Conservation (phyloP, 495 filamentous ascomycete genomes). For the Daldinia caldariorum region DNA sequence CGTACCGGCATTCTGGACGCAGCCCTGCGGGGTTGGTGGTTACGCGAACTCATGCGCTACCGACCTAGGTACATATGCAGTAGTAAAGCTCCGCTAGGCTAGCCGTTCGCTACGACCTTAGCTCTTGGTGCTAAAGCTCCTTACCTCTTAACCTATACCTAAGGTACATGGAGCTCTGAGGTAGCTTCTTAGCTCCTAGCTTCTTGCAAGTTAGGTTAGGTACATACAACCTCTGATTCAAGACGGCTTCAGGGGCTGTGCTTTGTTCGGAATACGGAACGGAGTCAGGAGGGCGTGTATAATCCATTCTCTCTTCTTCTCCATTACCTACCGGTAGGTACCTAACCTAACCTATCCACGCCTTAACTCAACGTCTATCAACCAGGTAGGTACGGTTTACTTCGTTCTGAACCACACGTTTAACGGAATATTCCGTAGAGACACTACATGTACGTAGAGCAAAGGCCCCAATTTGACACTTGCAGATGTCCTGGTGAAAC, state of each 20-base stretch:
- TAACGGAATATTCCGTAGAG: background rate
- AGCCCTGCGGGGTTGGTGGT: background rate
- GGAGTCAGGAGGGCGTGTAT: background rate
- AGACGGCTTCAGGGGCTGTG: no score
- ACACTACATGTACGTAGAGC: background rate
- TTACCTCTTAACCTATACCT: no score
- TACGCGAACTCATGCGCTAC: background rate
- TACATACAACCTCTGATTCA: no score
- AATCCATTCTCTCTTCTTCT: no score
- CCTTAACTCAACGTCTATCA: no score
- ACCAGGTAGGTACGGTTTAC: no score
- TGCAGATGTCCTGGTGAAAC: constrained; percentile 1
- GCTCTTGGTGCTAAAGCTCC: background rate
- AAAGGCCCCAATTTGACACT: background rate
- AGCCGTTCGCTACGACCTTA: background rate
- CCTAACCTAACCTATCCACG: no score
- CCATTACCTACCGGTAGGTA: no score
- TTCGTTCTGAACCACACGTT: background rate
- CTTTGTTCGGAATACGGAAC: constrained; percentile 1
- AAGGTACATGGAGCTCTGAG: no score
- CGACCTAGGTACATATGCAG: no score
- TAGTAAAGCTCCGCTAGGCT: no score
- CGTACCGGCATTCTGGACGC: constrained; percentile 11
- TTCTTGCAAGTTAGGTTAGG: constrained; percentile 3
- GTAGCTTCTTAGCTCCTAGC: no score